phyloP scores from a whole-genome alignment of 495 filamentous ascomycete genomes.

The Penicillium ochrochloron region DNA sequence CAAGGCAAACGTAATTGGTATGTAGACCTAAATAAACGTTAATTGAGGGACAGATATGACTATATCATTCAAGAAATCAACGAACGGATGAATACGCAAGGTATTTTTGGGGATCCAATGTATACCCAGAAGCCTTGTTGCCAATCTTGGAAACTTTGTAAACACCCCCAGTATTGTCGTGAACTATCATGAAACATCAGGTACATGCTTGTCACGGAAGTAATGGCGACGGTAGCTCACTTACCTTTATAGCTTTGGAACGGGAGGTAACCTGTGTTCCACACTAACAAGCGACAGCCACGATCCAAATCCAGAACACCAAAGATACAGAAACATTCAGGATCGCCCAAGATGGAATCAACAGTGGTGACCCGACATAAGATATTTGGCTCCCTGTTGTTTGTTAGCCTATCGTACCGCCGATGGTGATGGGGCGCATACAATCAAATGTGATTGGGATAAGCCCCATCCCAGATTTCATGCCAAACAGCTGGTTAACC shows the following conservation, averaged over 20 bases:
- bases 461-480: not conserved
- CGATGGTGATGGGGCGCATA: not conserved
- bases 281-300: not conserved
- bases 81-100: not conserved
- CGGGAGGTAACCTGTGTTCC: not conserved
- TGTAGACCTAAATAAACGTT: not conserved
- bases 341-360: not conserved
- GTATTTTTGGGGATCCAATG: not conserved
- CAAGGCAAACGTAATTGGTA: not conserved
- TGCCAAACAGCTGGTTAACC: not conserved
- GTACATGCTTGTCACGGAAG: not conserved
- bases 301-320: not conserved
- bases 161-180: not conserved
- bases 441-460: not conserved
- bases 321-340: not conserved
- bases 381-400: not conserved
- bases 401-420: not conserved
- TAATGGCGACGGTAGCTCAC: not conserved
- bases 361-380: not conserved
- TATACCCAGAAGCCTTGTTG: not conserved
- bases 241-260: not conserved
- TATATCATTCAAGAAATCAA: not conserved
- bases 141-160: not conserved
- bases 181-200: not conserved
- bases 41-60: no score